Evolutionary conservation across 179 eudicot species (phyloP), one percentile per base, ranked within the genome.

Genomic region (Camellia oleifera): DNA sequence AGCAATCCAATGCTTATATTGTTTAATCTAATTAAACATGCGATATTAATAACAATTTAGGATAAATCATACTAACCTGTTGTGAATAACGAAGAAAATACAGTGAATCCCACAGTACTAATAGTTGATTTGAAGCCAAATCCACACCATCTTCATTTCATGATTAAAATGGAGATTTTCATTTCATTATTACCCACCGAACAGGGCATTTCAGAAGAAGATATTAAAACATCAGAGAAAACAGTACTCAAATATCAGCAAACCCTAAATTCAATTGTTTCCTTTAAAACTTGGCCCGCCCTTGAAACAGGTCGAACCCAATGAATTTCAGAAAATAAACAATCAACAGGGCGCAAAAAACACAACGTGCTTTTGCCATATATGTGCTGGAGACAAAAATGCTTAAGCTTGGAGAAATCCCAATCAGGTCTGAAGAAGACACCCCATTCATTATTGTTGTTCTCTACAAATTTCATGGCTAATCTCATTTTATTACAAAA

Each of bases 401-500:
- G 54, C 57, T 26, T 20, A 20, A 56, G 23, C 42, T 45, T 2
- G 18, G 72, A 80, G 44, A 57, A 13, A 65, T 52, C n/a, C 56
- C 67, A 8, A 78, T 56, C 9, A 8, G 64, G 50, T 65, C n/a
- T 14, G 61, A 66, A 12, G 61, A 66, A 12, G 23, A 58, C 10
- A 48, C 13, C 5, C 78, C 54, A 4, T 56, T 65, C 81, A 53
- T 63, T 42, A 17, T 52, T 15, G 11, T 32, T 20, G 64, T 70
- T 52, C 26, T 32, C 71, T 53, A 53, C 5, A 71, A 54, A 63
- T 76, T 76, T 62, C 61, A 69, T 58, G 62, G 79, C 32, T 60
- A 63, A 14, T 58, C 63, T 63, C 32, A 18, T 71, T n/a, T 73
- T 46, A 26, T 72, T 75, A 93, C 85, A 94, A 82, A 42, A 94